Conservation (phyloP, 1,284 basidiomycete genomes). For the Ceratobasidium sp. region DNA sequence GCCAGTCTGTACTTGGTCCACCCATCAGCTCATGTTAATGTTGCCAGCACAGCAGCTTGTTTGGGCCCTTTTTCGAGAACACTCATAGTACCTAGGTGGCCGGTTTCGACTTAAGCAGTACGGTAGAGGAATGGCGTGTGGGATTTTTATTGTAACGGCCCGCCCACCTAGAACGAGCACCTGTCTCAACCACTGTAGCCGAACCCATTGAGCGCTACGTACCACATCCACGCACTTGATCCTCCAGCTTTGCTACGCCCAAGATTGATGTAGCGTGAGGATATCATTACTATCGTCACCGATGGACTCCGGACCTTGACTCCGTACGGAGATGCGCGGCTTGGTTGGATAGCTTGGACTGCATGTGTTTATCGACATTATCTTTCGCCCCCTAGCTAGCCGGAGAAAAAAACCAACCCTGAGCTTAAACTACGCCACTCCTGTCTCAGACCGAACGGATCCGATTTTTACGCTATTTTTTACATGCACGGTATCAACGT, state of each 20-base stretch:
- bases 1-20: neutral
- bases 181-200: constrained; percentile 21
- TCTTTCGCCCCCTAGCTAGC: neutral
- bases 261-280: neutral
- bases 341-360: neutral
- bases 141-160: constrained; percentile 14
- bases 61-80: neutral
- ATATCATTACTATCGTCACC: neutral
- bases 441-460: constrained; percentile 5
- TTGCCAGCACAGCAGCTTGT: constrained; percentile 12
- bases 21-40: constrained; percentile 1
- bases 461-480: neutral
- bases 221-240: neutral
- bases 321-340: too few species aligned
- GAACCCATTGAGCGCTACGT: neutral
- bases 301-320: neutral
- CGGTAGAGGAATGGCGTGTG: neutral
- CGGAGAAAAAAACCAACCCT: neutral
- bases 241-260: neutral
- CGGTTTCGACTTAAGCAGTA: constrained; percentile 3
- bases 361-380: neutral
- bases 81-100: neutral
- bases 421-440: constrained; percentile 10
- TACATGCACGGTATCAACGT: neutral
- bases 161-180: constrained; percentile 4